Conservation (phyloP, 176 grass and related monocot genomes). For the Hyparrhenia diplandra region DNA sequence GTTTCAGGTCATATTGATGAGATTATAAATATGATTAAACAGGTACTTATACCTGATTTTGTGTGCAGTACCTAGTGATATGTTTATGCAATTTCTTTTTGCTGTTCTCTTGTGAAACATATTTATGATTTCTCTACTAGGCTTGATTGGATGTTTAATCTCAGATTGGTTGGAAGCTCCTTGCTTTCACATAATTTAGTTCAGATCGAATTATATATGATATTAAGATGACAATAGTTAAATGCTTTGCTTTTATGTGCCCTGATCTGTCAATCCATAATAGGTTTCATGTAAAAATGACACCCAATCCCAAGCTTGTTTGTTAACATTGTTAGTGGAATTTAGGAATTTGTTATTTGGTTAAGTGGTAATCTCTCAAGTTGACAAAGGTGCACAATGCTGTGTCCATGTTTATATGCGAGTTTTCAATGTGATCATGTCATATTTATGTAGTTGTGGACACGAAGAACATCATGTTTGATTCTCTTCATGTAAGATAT, state of each 20-base stretch:
- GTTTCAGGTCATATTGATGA: constrained; percentile 85
- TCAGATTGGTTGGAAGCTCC: constrained; percentile 6
- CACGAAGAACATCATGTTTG: background rate
- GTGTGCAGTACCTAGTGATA: background rate
- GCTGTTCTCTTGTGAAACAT: background rate
- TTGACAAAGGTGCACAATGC: background rate
- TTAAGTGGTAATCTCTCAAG: background rate
- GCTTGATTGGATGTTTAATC: background rate
- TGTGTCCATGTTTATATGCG: background rate
- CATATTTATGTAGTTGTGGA: background rate
- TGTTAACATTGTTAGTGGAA: background rate
- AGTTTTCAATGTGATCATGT: background rate
- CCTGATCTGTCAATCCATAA: background rate
- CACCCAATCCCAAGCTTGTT: background rate
- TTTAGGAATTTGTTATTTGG: background rate
- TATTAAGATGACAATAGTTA: background rate
- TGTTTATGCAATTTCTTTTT: background rate
- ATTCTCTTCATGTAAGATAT: background rate
- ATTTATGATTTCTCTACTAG: background rate
- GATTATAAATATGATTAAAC: constrained; percentile 93
- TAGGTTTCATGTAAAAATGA: background rate
- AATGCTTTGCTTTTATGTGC: background rate
- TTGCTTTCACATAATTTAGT: constrained; percentile 9
- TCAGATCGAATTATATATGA: background rate
- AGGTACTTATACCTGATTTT: constrained; percentile 44